Conservation (phyloP, 148 eudicot species). For the Camellia lanceoleosa region DNA sequence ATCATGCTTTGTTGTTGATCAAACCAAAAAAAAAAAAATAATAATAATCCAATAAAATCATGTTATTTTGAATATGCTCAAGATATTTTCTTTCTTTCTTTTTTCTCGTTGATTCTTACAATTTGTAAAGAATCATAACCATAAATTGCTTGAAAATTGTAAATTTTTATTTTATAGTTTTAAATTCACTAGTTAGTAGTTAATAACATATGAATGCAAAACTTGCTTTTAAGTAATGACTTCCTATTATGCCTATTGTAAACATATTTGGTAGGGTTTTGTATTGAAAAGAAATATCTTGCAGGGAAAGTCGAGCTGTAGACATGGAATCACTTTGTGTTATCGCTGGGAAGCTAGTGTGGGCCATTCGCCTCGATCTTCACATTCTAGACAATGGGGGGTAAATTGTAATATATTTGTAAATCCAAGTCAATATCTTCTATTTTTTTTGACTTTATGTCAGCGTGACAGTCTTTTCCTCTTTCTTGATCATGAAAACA, state of each 20-base stretch:
- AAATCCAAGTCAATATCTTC: conserved; percentile 4
- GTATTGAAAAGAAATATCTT: conserved; percentile 7
- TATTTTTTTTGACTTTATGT: not conserved
- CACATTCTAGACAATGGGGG: conserved; percentile 94
- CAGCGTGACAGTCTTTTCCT: not conserved
- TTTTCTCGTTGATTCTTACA: not conserved
- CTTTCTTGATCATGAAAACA: conserved; percentile 21
- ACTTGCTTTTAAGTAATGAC: conserved; percentile 2
- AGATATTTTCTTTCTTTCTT: not conserved
- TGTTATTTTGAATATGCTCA: not conserved
- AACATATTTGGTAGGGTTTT: not conserved
- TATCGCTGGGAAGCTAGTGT: conserved; percentile 74
- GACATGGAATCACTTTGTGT: conserved; percentile 97
- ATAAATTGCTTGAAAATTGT: not conserved
- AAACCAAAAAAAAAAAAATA: no score
- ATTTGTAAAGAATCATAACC: not conserved
- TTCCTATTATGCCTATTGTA: not conserved
- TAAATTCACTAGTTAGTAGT: no score
- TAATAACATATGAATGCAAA: not conserved
- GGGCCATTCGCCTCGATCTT: conserved; percentile 89
- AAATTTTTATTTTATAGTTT: no score
- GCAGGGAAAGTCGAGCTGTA: conserved; percentile 95
- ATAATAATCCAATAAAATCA: not conserved
- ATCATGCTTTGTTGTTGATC: not conserved
- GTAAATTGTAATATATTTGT: conserved; percentile 34